phyloP scores from a whole-genome alignment of 192 early-diverging fungal species.

The Pilaira anomala region DNA sequence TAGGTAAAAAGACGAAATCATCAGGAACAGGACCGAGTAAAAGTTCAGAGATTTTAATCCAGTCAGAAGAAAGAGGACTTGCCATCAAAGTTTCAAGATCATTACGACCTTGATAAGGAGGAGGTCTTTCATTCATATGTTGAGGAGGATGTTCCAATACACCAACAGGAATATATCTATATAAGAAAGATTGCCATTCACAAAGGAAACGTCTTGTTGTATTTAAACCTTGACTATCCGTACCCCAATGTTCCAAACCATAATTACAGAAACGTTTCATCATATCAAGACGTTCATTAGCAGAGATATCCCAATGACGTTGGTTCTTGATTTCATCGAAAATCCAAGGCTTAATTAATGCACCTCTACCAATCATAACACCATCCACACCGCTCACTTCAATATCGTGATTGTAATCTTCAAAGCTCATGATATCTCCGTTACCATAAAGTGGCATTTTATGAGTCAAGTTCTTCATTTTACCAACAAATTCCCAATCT shows the following conservation, averaged over 20 bases:
- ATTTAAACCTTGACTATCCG: slow-evolving; percentile 82
- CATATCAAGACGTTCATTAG: slow-evolving; percentile 88
- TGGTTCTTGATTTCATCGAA: slow-evolving; percentile 90
- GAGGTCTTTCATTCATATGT: slow-evolving; percentile 88
- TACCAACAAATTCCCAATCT: slow-evolving; percentile 88
- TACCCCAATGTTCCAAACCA: slow-evolving; percentile 97
- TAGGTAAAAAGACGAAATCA: slow-evolving; percentile 87
- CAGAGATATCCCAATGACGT: slow-evolving; percentile 87
- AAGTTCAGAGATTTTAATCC: slow-evolving; percentile 88
- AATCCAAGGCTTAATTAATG: slow-evolving; percentile 96
- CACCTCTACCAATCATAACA: slow-evolving; percentile 81
- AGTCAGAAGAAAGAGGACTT: slow-evolving; percentile 71
- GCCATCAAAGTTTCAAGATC: slow-evolving; percentile 96
- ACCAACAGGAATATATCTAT: slow-evolving; percentile 87
- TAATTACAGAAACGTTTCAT: slow-evolving; percentile 74
- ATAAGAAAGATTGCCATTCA: slow-evolving; percentile 76
- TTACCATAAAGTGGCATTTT: slow-evolving; percentile 67
- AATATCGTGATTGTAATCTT: slow-evolving; percentile 77
- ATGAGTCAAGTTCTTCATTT: slow-evolving; percentile 44
- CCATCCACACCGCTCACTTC: slow-evolving; percentile 70
- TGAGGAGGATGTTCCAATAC: slow-evolving; percentile 91
- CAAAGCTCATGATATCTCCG: slow-evolving; percentile 80
- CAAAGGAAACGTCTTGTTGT: slow-evolving; percentile 74
- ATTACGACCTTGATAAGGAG: slow-evolving; percentile 78
- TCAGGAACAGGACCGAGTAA: slow-evolving; percentile 86